Conservation (phyloP, 2,329 filamentous ascomycete genomes). For the Emmonsiellopsis sp. region DNA sequence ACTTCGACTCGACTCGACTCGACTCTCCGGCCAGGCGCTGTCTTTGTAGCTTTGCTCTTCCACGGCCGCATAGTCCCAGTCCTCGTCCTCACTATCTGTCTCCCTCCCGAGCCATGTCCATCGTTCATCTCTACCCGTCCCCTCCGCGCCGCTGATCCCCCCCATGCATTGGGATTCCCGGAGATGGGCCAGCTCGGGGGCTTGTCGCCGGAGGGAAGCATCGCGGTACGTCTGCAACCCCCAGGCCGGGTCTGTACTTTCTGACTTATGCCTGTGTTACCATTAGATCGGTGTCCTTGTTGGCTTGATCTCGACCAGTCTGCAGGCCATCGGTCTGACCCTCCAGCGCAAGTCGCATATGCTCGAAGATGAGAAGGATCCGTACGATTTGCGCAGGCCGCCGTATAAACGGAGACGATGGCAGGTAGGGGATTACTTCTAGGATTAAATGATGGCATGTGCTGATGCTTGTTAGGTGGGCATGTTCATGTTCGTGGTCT, state of each 20-base stretch:
- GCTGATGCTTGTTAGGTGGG: constrained; percentile 46
- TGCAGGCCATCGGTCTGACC: constrained; percentile 90
- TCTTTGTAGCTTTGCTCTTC: too few species aligned
- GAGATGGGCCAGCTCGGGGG: constrained; percentile 63
- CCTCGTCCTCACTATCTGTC: neutral
- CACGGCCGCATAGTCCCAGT: neutral
- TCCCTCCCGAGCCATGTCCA: neutral
- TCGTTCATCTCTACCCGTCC: constrained; percentile 22
- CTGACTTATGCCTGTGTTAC: constrained; percentile 10
- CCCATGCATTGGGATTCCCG: constrained; percentile 27
- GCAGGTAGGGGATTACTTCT: constrained; percentile 48
- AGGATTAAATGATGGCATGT: constrained; percentile 9
- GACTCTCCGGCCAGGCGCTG: neutral
- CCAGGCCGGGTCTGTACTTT: constrained; percentile 1
- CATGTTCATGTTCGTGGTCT: constrained; percentile 93
- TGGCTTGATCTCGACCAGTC: constrained; percentile 82
- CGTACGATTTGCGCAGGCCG: constrained; percentile 67
- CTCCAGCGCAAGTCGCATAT: constrained; percentile 97
- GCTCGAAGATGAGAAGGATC: constrained; percentile 86
- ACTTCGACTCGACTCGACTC: neutral
- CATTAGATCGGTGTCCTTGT: constrained; percentile 80
- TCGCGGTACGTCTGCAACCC: constrained; percentile 51
- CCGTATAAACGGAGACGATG: constrained; percentile 85
- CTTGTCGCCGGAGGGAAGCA: constrained; percentile 67
- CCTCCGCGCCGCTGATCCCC: constrained; percentile 23